Percentiles rank a stretch among this genome's conserved stretches.
Evolutionary conservation across 2,329 filamentous ascomycete species (phyloP).

Genomic region (Hypoxylon sp.): DNA sequence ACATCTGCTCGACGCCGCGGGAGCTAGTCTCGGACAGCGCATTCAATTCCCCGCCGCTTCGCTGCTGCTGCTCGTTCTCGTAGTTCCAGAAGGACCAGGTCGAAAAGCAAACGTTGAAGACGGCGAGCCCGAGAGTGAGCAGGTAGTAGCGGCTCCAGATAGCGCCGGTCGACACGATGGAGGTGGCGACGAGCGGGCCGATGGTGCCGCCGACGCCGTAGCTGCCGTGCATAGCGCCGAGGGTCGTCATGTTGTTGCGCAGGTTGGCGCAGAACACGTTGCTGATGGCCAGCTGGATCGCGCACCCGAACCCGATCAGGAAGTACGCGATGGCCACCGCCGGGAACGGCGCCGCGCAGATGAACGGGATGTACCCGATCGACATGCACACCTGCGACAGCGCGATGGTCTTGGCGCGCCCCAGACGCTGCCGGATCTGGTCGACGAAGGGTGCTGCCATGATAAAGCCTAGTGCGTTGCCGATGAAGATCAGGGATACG

Average conservation of each 20-base stretch:
- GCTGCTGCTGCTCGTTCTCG: constrained; percentile 69
- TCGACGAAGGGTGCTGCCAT: constrained; percentile 79
- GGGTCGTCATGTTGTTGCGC: constrained; percentile 66
- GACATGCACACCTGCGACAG: constrained; percentile 70
- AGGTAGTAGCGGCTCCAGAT: constrained; percentile 82
- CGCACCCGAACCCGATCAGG: constrained; percentile 72
- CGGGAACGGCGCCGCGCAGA: constrained; percentile 78
- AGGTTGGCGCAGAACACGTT: constrained; percentile 73
- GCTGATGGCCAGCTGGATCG: constrained; percentile 68
- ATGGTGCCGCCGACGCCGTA: constrained; percentile 77
- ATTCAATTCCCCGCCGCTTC: constrained; percentile 48
- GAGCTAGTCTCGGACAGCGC: constrained; percentile 28
- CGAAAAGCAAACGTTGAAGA: constrained; percentile 70
- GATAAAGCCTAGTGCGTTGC: constrained; percentile 83
- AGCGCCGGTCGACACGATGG: constrained; percentile 73
- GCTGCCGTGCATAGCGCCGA: constrained; percentile 76
- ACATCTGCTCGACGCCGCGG: constrained; percentile 50
- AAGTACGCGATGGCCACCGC: constrained; percentile 78
- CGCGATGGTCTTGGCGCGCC: constrained; percentile 75
- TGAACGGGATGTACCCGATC: constrained; percentile 74
- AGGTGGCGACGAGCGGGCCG: constrained; percentile 81
- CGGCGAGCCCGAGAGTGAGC: constrained; percentile 71
- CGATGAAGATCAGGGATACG: constrained; percentile 86
- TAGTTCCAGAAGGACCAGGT: constrained; percentile 79
- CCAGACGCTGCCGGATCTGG: constrained; percentile 71